Conservation (phyloP, 129 eudicot species). For the Flaveria sonorensis region DNA sequence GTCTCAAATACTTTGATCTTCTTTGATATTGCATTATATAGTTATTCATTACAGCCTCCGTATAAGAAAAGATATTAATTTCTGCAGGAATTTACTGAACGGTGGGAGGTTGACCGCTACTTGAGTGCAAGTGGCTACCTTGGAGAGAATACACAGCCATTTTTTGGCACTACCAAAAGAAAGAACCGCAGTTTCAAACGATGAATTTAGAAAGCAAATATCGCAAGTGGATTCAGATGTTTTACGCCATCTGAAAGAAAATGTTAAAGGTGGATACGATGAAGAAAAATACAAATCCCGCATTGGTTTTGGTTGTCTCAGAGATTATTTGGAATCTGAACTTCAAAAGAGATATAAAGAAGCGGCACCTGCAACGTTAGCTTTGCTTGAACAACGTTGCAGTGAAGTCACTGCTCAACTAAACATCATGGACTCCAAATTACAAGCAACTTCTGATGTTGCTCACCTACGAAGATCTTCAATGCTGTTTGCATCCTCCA, state of each 20-base stretch:
- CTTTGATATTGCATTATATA: neutral
- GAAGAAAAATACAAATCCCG: conserved; percentile 81
- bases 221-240: conserved; percentile 83
- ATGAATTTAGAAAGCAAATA: conserved; percentile 87
- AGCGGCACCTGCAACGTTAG: conserved; percentile 94
- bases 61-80: neutral
- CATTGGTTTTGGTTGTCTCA: conserved; percentile 81
- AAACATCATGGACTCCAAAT: conserved; percentile 63
- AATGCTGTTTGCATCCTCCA: conserved; percentile 77
- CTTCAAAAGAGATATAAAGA: conserved; percentile 92
- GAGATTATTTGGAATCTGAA: conserved; percentile 85
- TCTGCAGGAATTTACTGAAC: conserved; percentile 80
- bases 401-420: conserved; percentile 79
- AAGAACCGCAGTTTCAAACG: conserved; percentile 71
- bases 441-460: conserved; percentile 85
- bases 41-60: neutral
- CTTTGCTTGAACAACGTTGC: conserved; percentile 94
- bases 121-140: conserved; percentile 96
- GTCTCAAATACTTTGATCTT: neutral
- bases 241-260: conserved; percentile 58
- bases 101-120: conserved; percentile 95
- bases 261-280: conserved; percentile 89
- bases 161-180: conserved; percentile 89
- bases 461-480: conserved; percentile 85
- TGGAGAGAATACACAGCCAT: conserved; percentile 84